phyloP scores from a whole-genome alignment of 352 stramenopile species.

The Phytophthora pistaciae region DNA sequence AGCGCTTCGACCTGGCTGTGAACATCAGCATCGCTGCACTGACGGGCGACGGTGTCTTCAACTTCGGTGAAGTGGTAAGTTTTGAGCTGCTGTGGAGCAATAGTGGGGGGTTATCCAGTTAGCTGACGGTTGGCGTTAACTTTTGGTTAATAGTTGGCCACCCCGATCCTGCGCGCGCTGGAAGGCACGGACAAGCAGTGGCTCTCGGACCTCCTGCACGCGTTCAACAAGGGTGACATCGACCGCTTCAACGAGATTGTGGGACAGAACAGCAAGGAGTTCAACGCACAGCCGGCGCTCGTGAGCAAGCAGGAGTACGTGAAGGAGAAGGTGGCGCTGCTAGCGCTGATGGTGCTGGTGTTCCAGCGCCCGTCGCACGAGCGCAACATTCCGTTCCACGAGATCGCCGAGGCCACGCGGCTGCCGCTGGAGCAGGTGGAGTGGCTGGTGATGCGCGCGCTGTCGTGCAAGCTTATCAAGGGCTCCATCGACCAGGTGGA shows the following conservation, averaged over 20 bases:
- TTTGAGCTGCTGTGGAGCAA: neutral
- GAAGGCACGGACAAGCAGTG: conserved; percentile 93
- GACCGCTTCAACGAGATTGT: conserved; percentile 94
- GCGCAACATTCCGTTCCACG: conserved; percentile 93
- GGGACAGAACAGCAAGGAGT: conserved; percentile 74
- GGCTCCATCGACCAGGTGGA: conserved; percentile 94
- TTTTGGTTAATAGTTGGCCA: conserved; percentile 74
- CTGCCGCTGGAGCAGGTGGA: conserved; percentile 95
- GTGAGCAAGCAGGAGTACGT: conserved; percentile 95
- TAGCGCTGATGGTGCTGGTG: conserved; percentile 97
- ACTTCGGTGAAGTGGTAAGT: conserved; percentile 97
- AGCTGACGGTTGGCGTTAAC: conserved; percentile 16
- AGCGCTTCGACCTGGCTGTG: conserved; percentile 91
- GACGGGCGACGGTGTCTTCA: conserved; percentile 97
- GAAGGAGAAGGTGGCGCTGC: conserved; percentile 98
- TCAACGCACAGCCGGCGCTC: conserved; percentile 93
- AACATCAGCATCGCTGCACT: conserved; percentile 97
- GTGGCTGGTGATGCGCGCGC: conserved; percentile 98
- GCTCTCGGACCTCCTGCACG: conserved; percentile 95
- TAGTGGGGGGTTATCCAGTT: neutral
- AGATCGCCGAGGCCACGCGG: conserved; percentile 93
- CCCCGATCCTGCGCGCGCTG: conserved; percentile 93
- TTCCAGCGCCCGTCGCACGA: conserved; percentile 96
- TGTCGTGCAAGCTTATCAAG: conserved; percentile 97
- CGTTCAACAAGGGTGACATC: conserved; percentile 97